Evolutionary conservation across 2,329 filamentous ascomycete genomes (phyloP).

Genomic region (Fusarium illudens): DNA sequence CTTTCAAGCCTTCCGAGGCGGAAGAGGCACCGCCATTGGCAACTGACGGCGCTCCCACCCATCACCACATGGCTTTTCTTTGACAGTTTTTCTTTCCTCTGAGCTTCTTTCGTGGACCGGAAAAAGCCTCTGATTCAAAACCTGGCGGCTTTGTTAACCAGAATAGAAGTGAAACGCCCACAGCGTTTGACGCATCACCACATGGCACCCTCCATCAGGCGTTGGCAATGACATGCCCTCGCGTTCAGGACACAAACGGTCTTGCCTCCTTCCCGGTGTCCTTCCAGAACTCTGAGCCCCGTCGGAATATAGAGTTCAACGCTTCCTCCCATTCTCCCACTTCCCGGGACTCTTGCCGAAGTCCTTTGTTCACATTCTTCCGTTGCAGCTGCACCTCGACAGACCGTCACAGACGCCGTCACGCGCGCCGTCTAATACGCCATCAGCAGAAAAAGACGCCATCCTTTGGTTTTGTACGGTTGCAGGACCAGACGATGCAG

Average conservation of each 20-base stretch:
- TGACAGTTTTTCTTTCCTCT: conserved; percentile 23
- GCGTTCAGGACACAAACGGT: background rate
- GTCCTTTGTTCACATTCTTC: conserved; percentile 29
- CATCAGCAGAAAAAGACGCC: conserved; percentile 1
- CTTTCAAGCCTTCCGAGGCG: conserved; percentile 11
- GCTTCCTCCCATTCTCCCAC: conserved; percentile 2
- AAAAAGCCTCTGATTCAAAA: conserved; percentile 31
- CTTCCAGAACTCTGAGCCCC: conserved; percentile 16
- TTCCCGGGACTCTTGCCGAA: background rate
- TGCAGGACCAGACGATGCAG: background rate
- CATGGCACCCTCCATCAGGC: conserved; percentile 2
- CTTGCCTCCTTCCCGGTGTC: conserved; percentile 3
- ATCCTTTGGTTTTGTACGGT: conserved; percentile 9
- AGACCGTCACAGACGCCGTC: conserved; percentile 27
- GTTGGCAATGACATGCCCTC: conserved; percentile 19
- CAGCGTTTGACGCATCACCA: background rate
- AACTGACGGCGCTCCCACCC: background rate
- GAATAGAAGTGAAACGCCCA: conserved; percentile 8
- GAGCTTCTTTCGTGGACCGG: conserved; percentile 16
- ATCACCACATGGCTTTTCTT: conserved; percentile 24
- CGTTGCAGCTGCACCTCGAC: conserved; percentile 16
- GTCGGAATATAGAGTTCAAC: conserved; percentile 32
- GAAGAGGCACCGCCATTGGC: conserved; percentile 33
- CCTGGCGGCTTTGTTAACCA: conserved; percentile 19
- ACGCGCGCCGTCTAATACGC: conserved; percentile 24